Percentiles rank a stretch among this genome's conserved stretches.
phyloP scores from a whole-genome alignment of 257 asterid species.

The Solanum medicagineum region DNA sequence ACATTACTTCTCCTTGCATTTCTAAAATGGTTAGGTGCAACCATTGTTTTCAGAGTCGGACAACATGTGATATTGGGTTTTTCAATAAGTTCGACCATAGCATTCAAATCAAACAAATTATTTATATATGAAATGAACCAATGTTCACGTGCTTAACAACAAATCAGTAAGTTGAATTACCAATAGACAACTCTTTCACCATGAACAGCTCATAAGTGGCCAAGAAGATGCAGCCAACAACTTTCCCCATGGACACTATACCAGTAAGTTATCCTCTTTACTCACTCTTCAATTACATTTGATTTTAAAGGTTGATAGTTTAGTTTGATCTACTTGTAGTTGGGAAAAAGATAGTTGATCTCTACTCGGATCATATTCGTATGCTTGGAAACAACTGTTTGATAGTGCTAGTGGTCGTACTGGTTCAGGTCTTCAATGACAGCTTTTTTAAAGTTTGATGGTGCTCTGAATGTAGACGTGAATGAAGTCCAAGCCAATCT shows the following conservation, averaged over 20 bases:
- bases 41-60: neutral
- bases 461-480: conserved; percentile 2
- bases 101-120: neutral
- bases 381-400: no score
- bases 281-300: no score
- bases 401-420: no score
- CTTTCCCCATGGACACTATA: neutral
- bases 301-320: no score
- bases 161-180: neutral
- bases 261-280: no score
- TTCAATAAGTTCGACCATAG: neutral
- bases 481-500: conserved; percentile 6
- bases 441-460: neutral
- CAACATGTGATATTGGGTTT: neutral
- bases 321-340: no score
- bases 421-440: no score
- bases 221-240: no score
- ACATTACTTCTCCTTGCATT: neutral
- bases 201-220: no score
- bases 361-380: no score
- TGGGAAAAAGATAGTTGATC: no score
- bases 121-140: neutral
- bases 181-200: no score
- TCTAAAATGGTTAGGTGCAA: neutral
- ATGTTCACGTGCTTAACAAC: neutral